Evolutionary conservation across 208 protist species (phyloP), one percentile per base, ranked within the genome.

Genomic region (Herpetomonas tarakana): DNA sequence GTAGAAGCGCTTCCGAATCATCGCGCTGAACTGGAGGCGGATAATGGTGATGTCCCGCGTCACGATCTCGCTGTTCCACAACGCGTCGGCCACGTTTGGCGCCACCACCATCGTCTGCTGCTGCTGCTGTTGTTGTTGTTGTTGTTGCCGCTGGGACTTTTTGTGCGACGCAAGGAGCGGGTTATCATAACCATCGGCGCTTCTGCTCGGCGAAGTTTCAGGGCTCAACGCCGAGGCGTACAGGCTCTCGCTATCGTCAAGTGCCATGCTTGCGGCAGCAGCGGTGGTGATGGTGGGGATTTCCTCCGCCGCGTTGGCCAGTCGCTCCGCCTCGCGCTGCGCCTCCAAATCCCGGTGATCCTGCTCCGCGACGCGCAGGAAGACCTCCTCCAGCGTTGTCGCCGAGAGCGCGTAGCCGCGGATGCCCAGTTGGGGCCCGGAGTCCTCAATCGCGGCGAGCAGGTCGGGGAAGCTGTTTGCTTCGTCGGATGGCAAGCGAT

Each of bases 321-420:
- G 9, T 14, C 14, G 35, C 14, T 41, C 35, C 18, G n/a, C 30
- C 44, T 18, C 11, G 21, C 63, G 51, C 39, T 75, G 55, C 9
- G 26, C 31, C 21, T 18, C 54, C 12, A 65, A 62, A 49, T 71
- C 63, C 4, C n/a, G n/a, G 22, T 71, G 75, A 69, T 66, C 61
- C 51, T 58, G 27, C 3, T 39, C 61, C 2, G 49, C 35, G 14
- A 86, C 60, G 19, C 50, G 41, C 14, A 86, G 45, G 45, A 86
- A 86, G 0, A 86, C 68, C 57, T 86, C 70, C 50, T 86, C 79
- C 7, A 86, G 61, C 16, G 86, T 88, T 11, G 64, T 63, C 22
- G 64, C 64, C 4, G 64, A 52, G 21, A 86, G 18, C 9, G 67
- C 26, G 52, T 71, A 79, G 25, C 35, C 59, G 22, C 49, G 45